Evolutionary conservation across 1,284 basidiomycete species (phyloP).

Genomic region (Ceratobasidium sp.): DNA sequence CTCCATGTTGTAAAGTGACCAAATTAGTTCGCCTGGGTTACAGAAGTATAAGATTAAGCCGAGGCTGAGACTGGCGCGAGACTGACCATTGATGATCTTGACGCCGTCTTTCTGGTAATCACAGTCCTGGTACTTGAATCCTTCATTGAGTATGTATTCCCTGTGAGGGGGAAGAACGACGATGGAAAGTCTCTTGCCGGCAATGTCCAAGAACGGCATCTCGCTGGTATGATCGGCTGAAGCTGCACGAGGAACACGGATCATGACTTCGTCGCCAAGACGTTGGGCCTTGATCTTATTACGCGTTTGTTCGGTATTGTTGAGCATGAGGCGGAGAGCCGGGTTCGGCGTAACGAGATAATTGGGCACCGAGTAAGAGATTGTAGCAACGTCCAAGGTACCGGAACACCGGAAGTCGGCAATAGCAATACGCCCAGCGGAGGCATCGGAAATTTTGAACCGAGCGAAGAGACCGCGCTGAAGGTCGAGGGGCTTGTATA

Average conservation of each 20-base stretch:
- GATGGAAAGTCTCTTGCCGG: constrained; percentile 50
- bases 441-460: constrained; percentile 51
- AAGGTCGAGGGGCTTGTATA: constrained; percentile 50
- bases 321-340: constrained; percentile 49
- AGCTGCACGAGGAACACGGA: constrained; percentile 51
- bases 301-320: constrained; percentile 39
- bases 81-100: constrained; percentile 52
- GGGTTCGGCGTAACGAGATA: constrained; percentile 52
- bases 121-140: background rate
- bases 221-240: constrained; percentile 42
- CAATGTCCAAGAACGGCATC: constrained; percentile 51
- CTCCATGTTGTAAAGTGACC: constrained; percentile 27
- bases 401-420: constrained; percentile 44
- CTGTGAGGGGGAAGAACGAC: constrained; percentile 50
- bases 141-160: constrained; percentile 29
- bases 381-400: constrained; percentile 53
- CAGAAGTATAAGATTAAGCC: no score
- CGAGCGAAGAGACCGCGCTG: constrained; percentile 49
- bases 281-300: constrained; percentile 48
- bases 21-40: constrained; percentile 40
- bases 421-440: constrained; percentile 53
- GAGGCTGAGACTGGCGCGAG: no score
- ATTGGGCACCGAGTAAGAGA: constrained; percentile 56
- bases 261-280: constrained; percentile 52
- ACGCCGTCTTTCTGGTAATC: constrained; percentile 45